Evolutionary conservation across 805 yeast species (phyloP).

Genomic region (Candida mattraensis): DNA sequence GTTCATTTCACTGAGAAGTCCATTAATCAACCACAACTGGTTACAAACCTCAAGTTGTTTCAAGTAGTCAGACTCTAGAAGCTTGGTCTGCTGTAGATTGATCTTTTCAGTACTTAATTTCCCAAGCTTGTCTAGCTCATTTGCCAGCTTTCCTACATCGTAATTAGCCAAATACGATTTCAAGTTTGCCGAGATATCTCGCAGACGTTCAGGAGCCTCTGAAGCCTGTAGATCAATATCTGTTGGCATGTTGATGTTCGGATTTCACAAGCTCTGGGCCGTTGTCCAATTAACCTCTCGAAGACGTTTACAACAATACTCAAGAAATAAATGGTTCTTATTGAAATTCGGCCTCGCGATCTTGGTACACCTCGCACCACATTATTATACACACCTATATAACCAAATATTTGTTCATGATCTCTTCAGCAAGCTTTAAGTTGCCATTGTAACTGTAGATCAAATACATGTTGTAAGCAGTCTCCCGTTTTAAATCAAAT

Average conservation of each 20-base stretch:
- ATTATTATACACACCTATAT: slow-evolving; percentile 15
- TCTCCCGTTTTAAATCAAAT: slow-evolving; percentile 63
- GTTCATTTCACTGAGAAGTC: slow-evolving; percentile 27
- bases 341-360: background rate
- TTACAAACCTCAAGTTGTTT: slow-evolving; percentile 33
- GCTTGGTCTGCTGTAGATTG: slow-evolving; percentile 2
- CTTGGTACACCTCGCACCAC: background rate
- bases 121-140: slow-evolving; percentile 9
- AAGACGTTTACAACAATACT: slow-evolving; percentile 5
- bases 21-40: slow-evolving; percentile 32
- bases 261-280: too few species aligned
- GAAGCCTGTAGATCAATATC: too few species aligned
- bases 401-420: slow-evolving; percentile 64
- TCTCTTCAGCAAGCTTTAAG: slow-evolving; percentile 54
- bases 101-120: background rate
- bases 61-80: slow-evolving; percentile 20
- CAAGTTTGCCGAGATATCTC: too few species aligned
- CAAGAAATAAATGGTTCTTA: slow-evolving; percentile 1
- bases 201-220: too few species aligned
- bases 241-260: too few species aligned
- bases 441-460: slow-evolving; percentile 81
- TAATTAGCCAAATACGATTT: slow-evolving; percentile 12
- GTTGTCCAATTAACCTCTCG: too few species aligned
- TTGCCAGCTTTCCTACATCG: slow-evolving; percentile 12
- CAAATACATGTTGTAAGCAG: slow-evolving; percentile 81